Percentiles rank a stretch among this genome's conserved stretches.
Conservation (phyloP, 2,329 filamentous ascomycete genomes). For the Xylariaceae sp. region DNA sequence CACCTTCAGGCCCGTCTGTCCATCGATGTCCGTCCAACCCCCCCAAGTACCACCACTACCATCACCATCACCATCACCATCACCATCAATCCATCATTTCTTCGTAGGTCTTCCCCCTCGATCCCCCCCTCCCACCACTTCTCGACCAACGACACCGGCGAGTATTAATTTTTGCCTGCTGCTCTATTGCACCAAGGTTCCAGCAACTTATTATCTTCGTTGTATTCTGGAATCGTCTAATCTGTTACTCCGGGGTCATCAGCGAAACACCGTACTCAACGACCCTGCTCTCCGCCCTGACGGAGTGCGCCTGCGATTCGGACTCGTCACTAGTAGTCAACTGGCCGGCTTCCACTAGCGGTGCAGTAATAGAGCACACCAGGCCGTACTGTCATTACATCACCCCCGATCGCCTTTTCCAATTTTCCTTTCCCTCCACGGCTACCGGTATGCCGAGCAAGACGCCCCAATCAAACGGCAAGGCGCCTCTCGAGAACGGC, state of each 20-base stretch:
- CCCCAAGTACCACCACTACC: slow-evolving; percentile 1
- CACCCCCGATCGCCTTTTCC: slow-evolving; percentile 3
- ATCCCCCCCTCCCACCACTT: slow-evolving; percentile 7
- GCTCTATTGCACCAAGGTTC: slow-evolving; percentile 3
- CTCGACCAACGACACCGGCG: not conserved
- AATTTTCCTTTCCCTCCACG: slow-evolving; percentile 4
- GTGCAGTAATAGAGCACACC: slow-evolving; percentile 20
- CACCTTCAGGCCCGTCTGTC: slow-evolving; percentile 5
- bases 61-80: slow-evolving; percentile 6
- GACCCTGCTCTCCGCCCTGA: slow-evolving; percentile 21
- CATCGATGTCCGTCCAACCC: slow-evolving; percentile 10
- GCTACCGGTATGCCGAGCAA: slow-evolving; percentile 59
- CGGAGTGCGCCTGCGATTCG: slow-evolving; percentile 24
- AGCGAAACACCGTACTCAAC: slow-evolving; percentile 7
- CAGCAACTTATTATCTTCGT: slow-evolving; percentile 14
- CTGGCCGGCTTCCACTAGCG: slow-evolving; percentile 7
- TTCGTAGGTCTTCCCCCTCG: slow-evolving; percentile 3
- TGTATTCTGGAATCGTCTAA: slow-evolving; percentile 23
- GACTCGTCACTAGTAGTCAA: slow-evolving; percentile 11
- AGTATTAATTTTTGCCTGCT: not conserved
- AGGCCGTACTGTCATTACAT: slow-evolving; percentile 13
- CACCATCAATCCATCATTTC: slow-evolving; percentile 10
- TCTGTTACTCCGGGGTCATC: slow-evolving; percentile 9
- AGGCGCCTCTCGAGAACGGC: slow-evolving; percentile 63
- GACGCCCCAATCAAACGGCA: slow-evolving; percentile 66